phyloP scores from a whole-genome alignment of 108 stramenopile genomes.

The Fistulifera solaris region DNA sequence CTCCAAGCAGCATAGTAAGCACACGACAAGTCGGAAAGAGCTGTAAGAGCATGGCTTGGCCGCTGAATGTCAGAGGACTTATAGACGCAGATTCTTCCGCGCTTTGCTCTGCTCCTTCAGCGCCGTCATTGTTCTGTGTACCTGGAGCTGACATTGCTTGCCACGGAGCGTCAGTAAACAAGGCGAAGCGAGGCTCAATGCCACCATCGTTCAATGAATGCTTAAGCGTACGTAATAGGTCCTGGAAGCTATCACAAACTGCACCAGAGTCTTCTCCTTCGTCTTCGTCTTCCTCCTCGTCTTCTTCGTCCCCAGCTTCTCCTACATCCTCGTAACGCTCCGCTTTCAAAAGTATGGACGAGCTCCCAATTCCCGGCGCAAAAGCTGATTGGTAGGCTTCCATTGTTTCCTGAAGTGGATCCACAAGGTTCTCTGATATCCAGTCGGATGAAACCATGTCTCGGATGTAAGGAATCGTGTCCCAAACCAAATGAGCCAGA shows the following conservation, averaged over 20 bases:
- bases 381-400: constrained; percentile 41
- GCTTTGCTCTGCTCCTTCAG: not conserved
- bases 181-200: constrained; percentile 31
- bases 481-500: constrained; percentile 47
- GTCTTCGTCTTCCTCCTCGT: constrained; percentile 61
- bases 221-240: constrained; percentile 47
- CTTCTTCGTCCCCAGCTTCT: constrained; percentile 33
- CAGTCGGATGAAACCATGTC: constrained; percentile 16
- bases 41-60: not conserved
- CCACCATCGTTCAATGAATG: constrained; percentile 6
- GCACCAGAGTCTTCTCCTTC: constrained; percentile 40
- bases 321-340: constrained; percentile 33
- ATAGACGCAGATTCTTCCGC: not conserved
- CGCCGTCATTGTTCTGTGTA: not conserved
- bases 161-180: constrained; percentile 68
- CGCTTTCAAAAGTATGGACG: constrained; percentile 48
- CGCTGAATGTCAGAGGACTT: not conserved
- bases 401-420: constrained; percentile 21
- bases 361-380: constrained; percentile 49
- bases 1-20: not conserved
- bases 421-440: constrained; percentile 15
- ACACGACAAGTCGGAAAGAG: not conserved
- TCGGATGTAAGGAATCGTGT: constrained; percentile 49
- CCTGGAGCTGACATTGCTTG: constrained; percentile 23
- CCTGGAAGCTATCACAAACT: constrained; percentile 75